Base-by-base conservation (phyloP, 1,139 yeast genomes). In the Williopsis jadinii region DNA sequence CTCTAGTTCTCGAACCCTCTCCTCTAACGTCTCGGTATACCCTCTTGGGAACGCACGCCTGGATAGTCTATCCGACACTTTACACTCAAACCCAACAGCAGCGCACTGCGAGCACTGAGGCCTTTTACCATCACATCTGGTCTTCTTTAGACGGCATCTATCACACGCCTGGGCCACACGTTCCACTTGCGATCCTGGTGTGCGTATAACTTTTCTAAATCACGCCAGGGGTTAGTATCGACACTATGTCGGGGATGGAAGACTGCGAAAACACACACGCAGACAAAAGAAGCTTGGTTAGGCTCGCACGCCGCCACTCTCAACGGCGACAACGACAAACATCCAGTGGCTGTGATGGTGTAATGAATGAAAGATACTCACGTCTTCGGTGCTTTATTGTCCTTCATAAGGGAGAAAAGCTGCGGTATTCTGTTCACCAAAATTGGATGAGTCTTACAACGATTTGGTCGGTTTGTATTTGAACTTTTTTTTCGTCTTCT, bases 111-210 rank as follows among this genome's bases (percentile, higher is more conserved):
- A 68, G 58, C 94, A 84, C 38, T 62, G 62, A 9, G 90, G 90
- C 4, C 76, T 68, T 44, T 72, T 66, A 1, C 92, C 92, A 52
- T 81, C 84, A 63, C 94, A 84, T 51, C 80, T 80, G 46, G 83
- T 80, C 62, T 84, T 84, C 51, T 84, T 80, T 47, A 82, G 70
- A 39, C 94, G 66, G 55, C 94, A 84, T 35, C 94, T 64, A 59
- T 84, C 94, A 63, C 94, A 84, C 8, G 92, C 92, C 59, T 83
- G 92, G 2, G 84, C 75, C 4, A 80, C 80, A 46, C 84, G 51
- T 29, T 56, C 61, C 2, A 54, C 48, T 36, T 57, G 53, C 3
- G 58, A 57, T 9, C 60, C 59, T 9, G 60, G 60, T 5, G 60
- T 52, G 13, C 53, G 48, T 35, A 58, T 58, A 9, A 56, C 59